Base-by-base conservation (phyloP, 495 filamentous ascomycete species). In the Tuber magnatum region DNA sequence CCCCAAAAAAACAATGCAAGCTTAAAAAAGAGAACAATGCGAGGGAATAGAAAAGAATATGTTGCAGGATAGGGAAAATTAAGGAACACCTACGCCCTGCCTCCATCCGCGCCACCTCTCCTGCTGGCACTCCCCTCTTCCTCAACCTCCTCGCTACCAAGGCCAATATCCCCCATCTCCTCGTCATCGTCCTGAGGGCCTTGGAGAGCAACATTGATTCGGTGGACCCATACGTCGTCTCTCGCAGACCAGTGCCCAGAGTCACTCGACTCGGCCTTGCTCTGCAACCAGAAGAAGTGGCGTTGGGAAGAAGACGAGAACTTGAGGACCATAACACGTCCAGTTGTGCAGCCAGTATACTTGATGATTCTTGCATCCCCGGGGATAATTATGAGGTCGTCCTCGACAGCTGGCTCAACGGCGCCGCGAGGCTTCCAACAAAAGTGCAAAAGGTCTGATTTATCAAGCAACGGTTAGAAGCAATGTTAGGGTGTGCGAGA, bases 221-320 rank as follows among this genome's bases (percentile, higher is more conserved):
- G 91, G 70, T 93, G 88, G 20, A 93, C 94, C 81, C 81, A 80
- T 73, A 32, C 39, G 28, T 76, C 70, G 68, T 82, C 81, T 22
- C 81, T 72, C 32, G 69, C 43, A 24, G 80, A 93, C 87, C 89
- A 94, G 84, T 87, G 87, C 0, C 88, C 86, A 79, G 93, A 88
- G n/a, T 92, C 90, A 76, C 85, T 86, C 71, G 92, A 89, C 85
- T 97, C 93, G 14, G 89, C 86, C 81, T 92, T 94, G 9, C 91
- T 93, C 85, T 99, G 96, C 76, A 99, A 86, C 93, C 94, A 99
- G 87, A 97, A 99, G 42, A 98, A 87, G 83, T 98, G 89, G 72
- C 94, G 90, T 84, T 93, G 89, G 46, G 93, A 95, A 75, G 92
- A 94, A n/a, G 94, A 97, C 42, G 88, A 87, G 85, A 99, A 99